phyloP scores from a whole-genome alignment of 495 filamentous ascomycete genomes.

The Tetracladium marchalianum region DNA sequence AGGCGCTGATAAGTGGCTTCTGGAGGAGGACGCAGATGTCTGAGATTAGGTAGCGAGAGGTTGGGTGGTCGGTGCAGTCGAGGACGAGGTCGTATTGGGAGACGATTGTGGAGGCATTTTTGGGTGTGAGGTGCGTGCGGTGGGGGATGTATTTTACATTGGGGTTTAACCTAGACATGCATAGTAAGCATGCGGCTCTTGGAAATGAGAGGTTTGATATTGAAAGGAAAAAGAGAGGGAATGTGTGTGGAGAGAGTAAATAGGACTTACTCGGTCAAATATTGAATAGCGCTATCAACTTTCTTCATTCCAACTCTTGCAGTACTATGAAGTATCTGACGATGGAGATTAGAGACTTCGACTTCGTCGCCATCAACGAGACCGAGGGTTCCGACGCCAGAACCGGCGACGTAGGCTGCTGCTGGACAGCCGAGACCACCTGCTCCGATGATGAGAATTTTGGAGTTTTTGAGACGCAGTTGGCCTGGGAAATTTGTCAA shows the following conservation, averaged over 20 bases:
- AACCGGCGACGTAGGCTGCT: constrained; percentile 78
- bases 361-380: constrained; percentile 82
- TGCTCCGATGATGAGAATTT: constrained; percentile 78
- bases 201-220: too few relatives aligned
- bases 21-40: constrained; percentile 71
- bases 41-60: constrained; percentile 84
- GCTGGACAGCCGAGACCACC: constrained; percentile 90
- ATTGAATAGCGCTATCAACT: constrained; percentile 66
- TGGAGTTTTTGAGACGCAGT: constrained; percentile 57
- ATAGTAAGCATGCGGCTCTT: too few relatives aligned
- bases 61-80: constrained; percentile 90
- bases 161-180: constrained; percentile 44
- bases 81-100: constrained; percentile 69
- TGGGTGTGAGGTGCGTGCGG: constrained; percentile 47
- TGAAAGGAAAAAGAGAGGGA: neutral
- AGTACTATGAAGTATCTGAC: constrained; percentile 74
- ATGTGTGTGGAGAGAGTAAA: constrained; percentile 8
- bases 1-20: constrained; percentile 81
- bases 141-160: constrained; percentile 52
- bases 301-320: constrained; percentile 66
- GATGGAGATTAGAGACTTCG: constrained; percentile 84
- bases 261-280: constrained; percentile 46
- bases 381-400: constrained; percentile 76
- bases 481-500: constrained; percentile 46
- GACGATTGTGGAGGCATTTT: constrained; percentile 55